A percentile compares a stretch with the other conserved stretches of the same genome.
These are phyloP conservation scores for Termitomyces bulborhizus DNA, from an alignment of 768 basidiomycete species.

Conservation along the genomic window DNA sequence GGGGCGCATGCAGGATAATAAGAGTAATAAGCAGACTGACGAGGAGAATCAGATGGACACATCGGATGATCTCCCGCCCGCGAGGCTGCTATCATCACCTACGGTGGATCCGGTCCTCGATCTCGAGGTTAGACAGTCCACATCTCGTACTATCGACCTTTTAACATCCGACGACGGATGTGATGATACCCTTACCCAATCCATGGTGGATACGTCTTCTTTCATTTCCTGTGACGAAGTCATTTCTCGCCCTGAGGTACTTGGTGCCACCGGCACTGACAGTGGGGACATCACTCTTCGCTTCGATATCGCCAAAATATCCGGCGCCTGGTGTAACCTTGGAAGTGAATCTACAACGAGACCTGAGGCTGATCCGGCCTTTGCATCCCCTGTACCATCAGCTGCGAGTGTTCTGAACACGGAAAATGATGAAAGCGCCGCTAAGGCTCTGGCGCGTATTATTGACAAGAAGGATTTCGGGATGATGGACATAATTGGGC, in stretches of 20 bases:
- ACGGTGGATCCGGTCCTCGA: slow-evolving; percentile 2
- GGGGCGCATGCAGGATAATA: not conserved
- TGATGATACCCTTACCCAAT: slow-evolving; percentile 15
- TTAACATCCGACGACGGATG: slow-evolving; percentile 13
- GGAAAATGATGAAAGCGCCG: slow-evolving; percentile 48
- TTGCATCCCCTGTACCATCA: slow-evolving; percentile 14
- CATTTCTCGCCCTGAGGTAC: slow-evolving; percentile 32
- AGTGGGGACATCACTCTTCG: slow-evolving; percentile 21
- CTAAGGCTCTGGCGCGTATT: slow-evolving; percentile 70
- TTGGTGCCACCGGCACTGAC: slow-evolving; percentile 22
- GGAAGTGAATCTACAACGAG: not conserved
- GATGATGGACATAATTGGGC: slow-evolving; percentile 80
- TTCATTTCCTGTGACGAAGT: slow-evolving; percentile 11
- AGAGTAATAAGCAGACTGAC: not conserved
- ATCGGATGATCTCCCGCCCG: not conserved
- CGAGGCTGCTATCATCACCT: not conserved
- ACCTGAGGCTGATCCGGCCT: not conserved
- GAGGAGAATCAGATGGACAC: not conserved
- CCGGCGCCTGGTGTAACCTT: slow-evolving; percentile 16
- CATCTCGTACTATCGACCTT: slow-evolving; percentile 14
- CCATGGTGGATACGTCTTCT: slow-evolving; percentile 13
- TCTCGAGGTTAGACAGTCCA: not conserved
- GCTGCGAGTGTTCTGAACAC: slow-evolving; percentile 37
- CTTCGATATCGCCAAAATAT: slow-evolving; percentile 28
- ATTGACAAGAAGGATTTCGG: slow-evolving; percentile 86